Base-by-base conservation (phyloP, 768 basidiomycete species). In the Tulasnella sp. region DNA sequence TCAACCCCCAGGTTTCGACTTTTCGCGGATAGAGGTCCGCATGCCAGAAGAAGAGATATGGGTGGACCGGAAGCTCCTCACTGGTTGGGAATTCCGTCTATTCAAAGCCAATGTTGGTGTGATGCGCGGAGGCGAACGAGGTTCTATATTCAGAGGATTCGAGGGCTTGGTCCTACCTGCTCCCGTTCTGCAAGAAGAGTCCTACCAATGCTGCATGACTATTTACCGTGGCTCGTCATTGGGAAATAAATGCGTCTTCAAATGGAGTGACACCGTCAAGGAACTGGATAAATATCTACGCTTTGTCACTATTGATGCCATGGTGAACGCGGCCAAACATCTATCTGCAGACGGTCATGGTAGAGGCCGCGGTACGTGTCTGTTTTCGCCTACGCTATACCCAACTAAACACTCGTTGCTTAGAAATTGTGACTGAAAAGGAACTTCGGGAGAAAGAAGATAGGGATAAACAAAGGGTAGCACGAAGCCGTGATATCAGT, bases 1-100 rank as follows among this genome's bases (percentile, higher is more conserved):
- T 2, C 85, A 87, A 56, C 78, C 82, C 4, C 65, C 77, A 13
- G 84, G 83, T 1, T 87, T 89, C 62, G 84, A 88, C 67, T 83
- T 72, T 66, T 77, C 79, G 4, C 78, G 85, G 2, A 76, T 90
- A 55, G 83, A 88, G 57, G 86, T 87, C 69, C 77, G 87, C 64
- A 74, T 88, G 41, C 70, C 79, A 57, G 72, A 72, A 32, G 68
- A 75, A 55, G 70, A 65, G 2, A 82, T 79, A 5, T 70, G 66
- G 1, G 81, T 81, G 1, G 87, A 89, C 62, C 76, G 77, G 4
- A 73, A 76, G 37, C 73, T 76, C 1, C 69, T 89, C 0, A 69
- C 72, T 16, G 87, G 87, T 0, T 90, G 87, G 87, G 87, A 90
- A 62, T 88, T 90, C 65, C 75, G 87, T 6, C 68, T 89, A 35